Evolutionary conservation across 1,139 yeast genomes (phyloP), one percentile per base, ranked within the genome.

Genomic region (Debaryomycetaceae sp.): DNA sequence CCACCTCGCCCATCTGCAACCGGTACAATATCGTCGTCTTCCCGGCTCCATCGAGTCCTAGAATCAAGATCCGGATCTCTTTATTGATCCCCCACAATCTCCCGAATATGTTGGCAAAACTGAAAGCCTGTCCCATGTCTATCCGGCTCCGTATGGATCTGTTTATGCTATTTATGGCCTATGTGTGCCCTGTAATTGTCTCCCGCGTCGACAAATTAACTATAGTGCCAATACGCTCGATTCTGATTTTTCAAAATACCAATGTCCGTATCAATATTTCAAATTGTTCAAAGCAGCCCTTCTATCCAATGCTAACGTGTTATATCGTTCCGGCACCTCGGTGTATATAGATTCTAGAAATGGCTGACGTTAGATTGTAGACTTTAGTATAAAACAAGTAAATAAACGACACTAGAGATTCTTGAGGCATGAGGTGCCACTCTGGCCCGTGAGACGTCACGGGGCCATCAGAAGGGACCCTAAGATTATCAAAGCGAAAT

Each of bases 41-140:
- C 44, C 99, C 99, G 3, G 99, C 98, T 70, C 98, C 98, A 66
- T 93, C 99, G 49, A 93, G 73, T 5, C 99, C 99, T 45, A 93
- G 75, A 56, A 93, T 93, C 52, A 93, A 78, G 47, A 93, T 90
- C 55, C 99, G 80, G 59, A 91, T 85, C 67, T 93, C 98, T 66
- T 89, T 89, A 58, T 84, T 85, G 44, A 84, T 79, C 33, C 96
- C 95, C 96, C 97, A 93, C 44, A 93, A 75, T 58, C 82, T 81
- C 46, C 90, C 84, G 63, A 91, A 89, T 58, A 93, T 81, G 51
- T 86, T 83, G 41, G 74, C 62, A 55, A 73, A 74, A 63, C 97
- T 89, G 68, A 93, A 84, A 35, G 83, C 77, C 66, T 87, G 91
- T 29, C 97, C 97, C 95, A 86, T 86, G 14, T 27, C 40, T 9